These are phyloP conservation scores for Cutaneotrichosporon arboriforme DNA, from an alignment of 1,284 basidiomycete species.

Conservation along the genomic window DNA sequence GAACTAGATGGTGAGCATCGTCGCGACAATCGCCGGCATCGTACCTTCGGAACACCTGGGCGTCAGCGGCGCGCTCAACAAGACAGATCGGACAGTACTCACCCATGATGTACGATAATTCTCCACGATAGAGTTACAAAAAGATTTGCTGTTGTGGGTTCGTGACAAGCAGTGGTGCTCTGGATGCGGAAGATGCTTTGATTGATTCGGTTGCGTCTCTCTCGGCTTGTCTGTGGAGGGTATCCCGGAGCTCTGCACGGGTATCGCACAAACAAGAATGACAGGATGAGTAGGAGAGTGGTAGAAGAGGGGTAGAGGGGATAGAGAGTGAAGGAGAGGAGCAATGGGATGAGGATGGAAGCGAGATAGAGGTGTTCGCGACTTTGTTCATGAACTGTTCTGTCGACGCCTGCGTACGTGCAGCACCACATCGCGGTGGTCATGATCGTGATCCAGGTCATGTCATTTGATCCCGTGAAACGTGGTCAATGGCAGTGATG, in stretches of 20 bases:
- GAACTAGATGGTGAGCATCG: slow-evolving; percentile 45
- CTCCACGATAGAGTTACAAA: slow-evolving; percentile 6
- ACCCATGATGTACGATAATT: slow-evolving; percentile 25
- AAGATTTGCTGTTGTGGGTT: not conserved
- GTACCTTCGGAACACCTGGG: slow-evolving; percentile 37
- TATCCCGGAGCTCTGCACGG: not conserved
- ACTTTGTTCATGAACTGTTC: not conserved
- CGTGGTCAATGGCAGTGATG: too few relatives aligned
- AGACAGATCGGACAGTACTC: slow-evolving; percentile 1
- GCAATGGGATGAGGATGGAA: not conserved
- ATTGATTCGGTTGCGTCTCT: not conserved
- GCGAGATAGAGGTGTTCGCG: not conserved
- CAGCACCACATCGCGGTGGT: not conserved
- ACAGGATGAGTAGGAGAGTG: not conserved
- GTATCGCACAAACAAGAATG: not conserved
- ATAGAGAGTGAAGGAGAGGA: not conserved
- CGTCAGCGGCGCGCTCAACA: not conserved
- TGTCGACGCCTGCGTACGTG: not conserved
- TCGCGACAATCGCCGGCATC: not conserved
- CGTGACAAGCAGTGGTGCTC: not conserved
- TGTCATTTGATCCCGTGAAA: not conserved
- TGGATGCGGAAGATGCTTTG: not conserved
- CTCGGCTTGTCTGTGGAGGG: not conserved
- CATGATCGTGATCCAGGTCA: too few relatives aligned
- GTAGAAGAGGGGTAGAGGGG: not conserved